A percentile compares a stretch with the other conserved stretches of the same genome.
These are phyloP conservation scores for Conticribra guillardii DNA, from an alignment of 108 stramenopile genomes.

Conservation along the genomic window DNA sequence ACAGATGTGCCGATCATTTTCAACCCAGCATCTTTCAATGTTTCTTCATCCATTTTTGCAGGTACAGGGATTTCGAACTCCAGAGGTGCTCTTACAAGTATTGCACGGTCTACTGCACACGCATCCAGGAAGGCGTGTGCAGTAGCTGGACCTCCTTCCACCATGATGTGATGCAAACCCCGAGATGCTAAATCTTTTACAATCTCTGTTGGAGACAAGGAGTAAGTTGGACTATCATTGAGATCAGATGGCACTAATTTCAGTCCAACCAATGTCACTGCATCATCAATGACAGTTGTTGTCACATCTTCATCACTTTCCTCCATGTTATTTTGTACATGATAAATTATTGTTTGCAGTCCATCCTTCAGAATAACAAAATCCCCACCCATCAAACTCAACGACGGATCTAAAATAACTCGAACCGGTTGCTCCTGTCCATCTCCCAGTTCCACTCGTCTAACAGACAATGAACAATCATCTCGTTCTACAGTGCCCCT, in stretches of 20 bases:
- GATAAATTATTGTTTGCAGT: slow-evolving; percentile 61
- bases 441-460: slow-evolving; percentile 53
- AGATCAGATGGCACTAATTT: neutral
- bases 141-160: slow-evolving; percentile 83
- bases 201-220: slow-evolving; percentile 45
- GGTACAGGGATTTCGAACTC: slow-evolving; percentile 55
- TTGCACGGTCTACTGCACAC: slow-evolving; percentile 69
- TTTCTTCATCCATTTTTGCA: slow-evolving; percentile 49
- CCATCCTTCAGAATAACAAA: slow-evolving; percentile 69
- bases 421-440: slow-evolving; percentile 61
- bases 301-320: neutral
- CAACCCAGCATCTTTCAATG: slow-evolving; percentile 63
- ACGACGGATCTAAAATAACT: slow-evolving; percentile 73
- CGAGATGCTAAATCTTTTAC: slow-evolving; percentile 44
- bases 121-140: slow-evolving; percentile 66
- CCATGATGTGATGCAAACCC: slow-evolving; percentile 75
- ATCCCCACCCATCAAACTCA: slow-evolving; percentile 42
- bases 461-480: slow-evolving; percentile 73
- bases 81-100: slow-evolving; percentile 68
- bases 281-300: neutral
- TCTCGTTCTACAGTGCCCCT: slow-evolving; percentile 75
- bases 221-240: too few species aligned
- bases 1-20: slow-evolving; percentile 41
- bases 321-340: slow-evolving; percentile 16
- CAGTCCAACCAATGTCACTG: slow-evolving; percentile 38